Conservation (phyloP, 176 grass and related monocot genomes). For the Oryza glumipatula region DNA sequence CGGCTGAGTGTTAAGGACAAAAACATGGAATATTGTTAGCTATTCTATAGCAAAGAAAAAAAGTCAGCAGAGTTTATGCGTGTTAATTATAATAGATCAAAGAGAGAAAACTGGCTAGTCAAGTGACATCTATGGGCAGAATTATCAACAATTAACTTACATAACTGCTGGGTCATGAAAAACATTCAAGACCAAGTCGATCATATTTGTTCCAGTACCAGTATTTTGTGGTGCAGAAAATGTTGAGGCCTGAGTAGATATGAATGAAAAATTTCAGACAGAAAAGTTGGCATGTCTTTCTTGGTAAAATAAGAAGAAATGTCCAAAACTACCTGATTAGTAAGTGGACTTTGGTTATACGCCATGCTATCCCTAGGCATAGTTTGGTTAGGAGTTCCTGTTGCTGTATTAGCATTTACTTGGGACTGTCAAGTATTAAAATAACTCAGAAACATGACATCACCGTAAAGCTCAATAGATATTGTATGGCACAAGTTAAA, state of each 20-base stretch:
- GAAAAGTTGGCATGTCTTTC: constrained; percentile 7
- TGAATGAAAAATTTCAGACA: constrained; percentile 3
- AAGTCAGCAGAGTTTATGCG: not conserved
- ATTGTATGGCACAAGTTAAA: constrained; percentile 13
- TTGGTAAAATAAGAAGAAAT: constrained; percentile 13
- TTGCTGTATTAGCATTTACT: constrained; percentile 36
- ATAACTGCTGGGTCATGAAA: constrained; percentile 66
- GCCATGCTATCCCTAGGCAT: constrained; percentile 36
- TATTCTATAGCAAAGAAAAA: not conserved
- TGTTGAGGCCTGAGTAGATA: constrained; percentile 42
- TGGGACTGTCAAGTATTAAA: constrained; percentile 38
- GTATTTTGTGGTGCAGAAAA: constrained; percentile 29
- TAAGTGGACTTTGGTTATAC: constrained; percentile 40
- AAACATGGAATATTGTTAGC: not conserved
- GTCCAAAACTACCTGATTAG: constrained; percentile 45
- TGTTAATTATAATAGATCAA: constrained; percentile 2
- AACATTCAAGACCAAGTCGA: constrained; percentile 63
- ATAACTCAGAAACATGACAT: constrained; percentile 3
- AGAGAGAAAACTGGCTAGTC: not conserved
- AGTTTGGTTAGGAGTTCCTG: constrained; percentile 22
- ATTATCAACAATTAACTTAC: constrained; percentile 39
- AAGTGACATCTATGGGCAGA: constrained; percentile 3
- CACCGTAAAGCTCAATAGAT: not conserved
- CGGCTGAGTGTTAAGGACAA: not conserved
- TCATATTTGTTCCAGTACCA: constrained; percentile 35